Conservation (phyloP, 1,284 basidiomycete species). For the Binderoboletus segoi region DNA sequence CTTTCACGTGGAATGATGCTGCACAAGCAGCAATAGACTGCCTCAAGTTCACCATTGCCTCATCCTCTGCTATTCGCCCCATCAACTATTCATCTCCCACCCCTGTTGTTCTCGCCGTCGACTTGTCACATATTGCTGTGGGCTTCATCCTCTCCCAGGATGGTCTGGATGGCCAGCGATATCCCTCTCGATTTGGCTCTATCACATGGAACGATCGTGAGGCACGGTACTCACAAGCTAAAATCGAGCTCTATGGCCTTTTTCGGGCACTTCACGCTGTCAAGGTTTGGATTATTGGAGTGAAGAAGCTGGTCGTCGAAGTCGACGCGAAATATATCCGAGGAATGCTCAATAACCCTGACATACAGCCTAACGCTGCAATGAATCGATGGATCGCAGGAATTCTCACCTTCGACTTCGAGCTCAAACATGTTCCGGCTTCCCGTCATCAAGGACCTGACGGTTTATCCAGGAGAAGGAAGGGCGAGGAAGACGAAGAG, state of each 20-base stretch:
- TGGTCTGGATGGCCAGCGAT: slow-evolving; percentile 20
- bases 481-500: too few relatives aligned
- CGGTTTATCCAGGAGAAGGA: neutral
- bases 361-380: slow-evolving; percentile 34
- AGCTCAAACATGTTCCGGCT: neutral
- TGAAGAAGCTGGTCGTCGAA: neutral
- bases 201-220: slow-evolving; percentile 42
- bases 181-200: slow-evolving; percentile 36
- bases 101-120: slow-evolving; percentile 39
- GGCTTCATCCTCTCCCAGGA: slow-evolving; percentile 37
- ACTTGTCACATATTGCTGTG: slow-evolving; percentile 37
- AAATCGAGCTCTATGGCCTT: slow-evolving; percentile 44
- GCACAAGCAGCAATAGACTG: too few relatives aligned
- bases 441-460: neutral
- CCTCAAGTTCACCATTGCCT: slow-evolving; percentile 21
- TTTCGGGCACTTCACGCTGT: slow-evolving; percentile 25
- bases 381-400: slow-evolving; percentile 46
- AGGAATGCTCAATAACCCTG: too few relatives aligned
- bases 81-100: slow-evolving; percentile 36
- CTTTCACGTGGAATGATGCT: neutral
- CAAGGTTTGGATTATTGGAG: neutral
- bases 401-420: slow-evolving; percentile 41
- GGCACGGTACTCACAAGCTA: slow-evolving; percentile 42
- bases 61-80: slow-evolving; percentile 25
- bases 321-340: too few relatives aligned